phyloP scores from a whole-genome alignment of 306 rosid genomes.

The Acacia confusa region DNA sequence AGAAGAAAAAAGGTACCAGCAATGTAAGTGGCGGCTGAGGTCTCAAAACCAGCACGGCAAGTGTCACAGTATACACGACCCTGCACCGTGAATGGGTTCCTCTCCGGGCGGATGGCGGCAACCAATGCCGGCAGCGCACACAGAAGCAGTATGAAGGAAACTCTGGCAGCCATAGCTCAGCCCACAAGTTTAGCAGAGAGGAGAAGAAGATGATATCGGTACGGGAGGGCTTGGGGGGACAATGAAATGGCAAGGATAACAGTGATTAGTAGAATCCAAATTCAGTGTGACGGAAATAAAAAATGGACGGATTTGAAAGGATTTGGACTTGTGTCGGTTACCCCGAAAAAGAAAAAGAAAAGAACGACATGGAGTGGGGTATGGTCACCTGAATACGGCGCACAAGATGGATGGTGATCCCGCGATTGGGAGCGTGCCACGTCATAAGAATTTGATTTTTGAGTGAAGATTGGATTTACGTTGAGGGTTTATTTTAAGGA shows the following conservation, averaged over 20 bases:
- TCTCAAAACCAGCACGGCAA: constrained; percentile 68
- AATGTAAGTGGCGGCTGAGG: constrained; percentile 58
- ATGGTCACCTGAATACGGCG: neutral
- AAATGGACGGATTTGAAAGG: neutral
- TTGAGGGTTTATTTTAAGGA: too few relatives aligned
- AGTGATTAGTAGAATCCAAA: neutral
- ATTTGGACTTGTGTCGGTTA: neutral
- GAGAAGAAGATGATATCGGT: neutral
- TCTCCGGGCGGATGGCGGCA: constrained; percentile 40
- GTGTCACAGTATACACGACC: constrained; percentile 66
- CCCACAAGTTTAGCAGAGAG: neutral
- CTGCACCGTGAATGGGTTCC: constrained; percentile 42
- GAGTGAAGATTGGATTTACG: too few relatives aligned
- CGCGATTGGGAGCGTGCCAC: neutral
- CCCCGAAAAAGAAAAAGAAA: neutral
- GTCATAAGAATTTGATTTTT: neutral
- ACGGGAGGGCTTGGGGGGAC: neutral
- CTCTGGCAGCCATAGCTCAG: constrained; percentile 24
- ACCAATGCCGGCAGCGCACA: constrained; percentile 51
- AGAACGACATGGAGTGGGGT: neutral
- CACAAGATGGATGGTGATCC: neutral
- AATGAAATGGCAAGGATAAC: neutral
- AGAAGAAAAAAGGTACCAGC: constrained; percentile 38
- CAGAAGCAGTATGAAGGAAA: constrained; percentile 34
- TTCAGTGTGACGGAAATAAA: neutral